Conservation (phyloP, 2,329 filamentous ascomycete genomes). For the Penicillium expansum region DNA sequence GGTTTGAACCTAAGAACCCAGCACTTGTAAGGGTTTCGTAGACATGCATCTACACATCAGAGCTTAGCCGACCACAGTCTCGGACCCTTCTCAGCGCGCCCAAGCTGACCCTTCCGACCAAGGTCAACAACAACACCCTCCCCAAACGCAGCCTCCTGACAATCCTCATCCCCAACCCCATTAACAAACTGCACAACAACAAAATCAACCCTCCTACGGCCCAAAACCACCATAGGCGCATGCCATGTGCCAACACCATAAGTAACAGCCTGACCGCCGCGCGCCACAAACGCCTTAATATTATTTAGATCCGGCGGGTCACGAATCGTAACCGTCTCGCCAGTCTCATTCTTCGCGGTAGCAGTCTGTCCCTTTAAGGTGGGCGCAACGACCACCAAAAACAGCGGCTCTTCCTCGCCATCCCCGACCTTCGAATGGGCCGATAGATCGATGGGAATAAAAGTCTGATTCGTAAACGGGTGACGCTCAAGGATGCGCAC, state of each 20-base stretch:
- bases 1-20: background rate
- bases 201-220: constrained; percentile 70
- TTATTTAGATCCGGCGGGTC: constrained; percentile 67
- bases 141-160: constrained; percentile 67
- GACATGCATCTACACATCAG: background rate
- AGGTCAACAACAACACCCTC: constrained; percentile 39
- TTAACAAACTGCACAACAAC: constrained; percentile 88
- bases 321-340: constrained; percentile 36
- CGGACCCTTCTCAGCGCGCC: constrained; percentile 15
- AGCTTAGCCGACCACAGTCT: constrained; percentile 22
- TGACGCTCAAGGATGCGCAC: constrained; percentile 81
- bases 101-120: constrained; percentile 21
- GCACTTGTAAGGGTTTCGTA: background rate
- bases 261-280: constrained; percentile 77
- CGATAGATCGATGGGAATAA: constrained; percentile 68
- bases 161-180: constrained; percentile 78
- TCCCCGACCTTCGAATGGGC: constrained; percentile 24
- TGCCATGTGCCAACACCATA: constrained; percentile 94
- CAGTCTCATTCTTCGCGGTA: constrained; percentile 31
- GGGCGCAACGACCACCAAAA: constrained; percentile 87
- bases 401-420: constrained; percentile 44
- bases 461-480: constrained; percentile 91
- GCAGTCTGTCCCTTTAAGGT: constrained; percentile 53
- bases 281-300: constrained; percentile 75
- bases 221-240: constrained; percentile 90